Conservation (phyloP, 495 filamentous ascomycete species). For the Penicillium mononematosum region DNA sequence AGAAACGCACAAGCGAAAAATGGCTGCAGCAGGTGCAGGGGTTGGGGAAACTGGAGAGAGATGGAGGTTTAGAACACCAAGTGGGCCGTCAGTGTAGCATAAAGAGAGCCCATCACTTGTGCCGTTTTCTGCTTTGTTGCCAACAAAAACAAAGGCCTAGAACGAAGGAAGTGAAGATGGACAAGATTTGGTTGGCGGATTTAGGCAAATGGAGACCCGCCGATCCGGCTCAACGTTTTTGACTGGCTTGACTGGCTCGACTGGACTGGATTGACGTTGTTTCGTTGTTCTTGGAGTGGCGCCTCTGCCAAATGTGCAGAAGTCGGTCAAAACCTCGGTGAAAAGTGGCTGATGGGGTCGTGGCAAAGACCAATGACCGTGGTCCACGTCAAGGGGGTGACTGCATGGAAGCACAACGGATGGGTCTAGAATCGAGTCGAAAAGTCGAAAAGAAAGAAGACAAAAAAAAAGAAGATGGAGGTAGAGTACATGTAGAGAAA, state of each 20-base stretch:
- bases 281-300: conserved; percentile 16
- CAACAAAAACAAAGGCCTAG: conserved; percentile 35
- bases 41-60: conserved; percentile 14
- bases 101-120: conserved; percentile 20
- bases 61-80: conserved; percentile 18
- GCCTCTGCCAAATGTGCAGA: conserved; percentile 22
- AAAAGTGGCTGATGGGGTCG: conserved; percentile 29
- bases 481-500: no score
- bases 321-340: conserved; percentile 33
- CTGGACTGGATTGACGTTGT: conserved; percentile 16
- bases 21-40: conserved; percentile 23
- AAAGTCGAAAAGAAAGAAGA: no score
- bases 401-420: conserved; percentile 22
- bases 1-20: conserved; percentile 15
- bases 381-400: conserved; percentile 42
- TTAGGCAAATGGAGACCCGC: conserved; percentile 23
- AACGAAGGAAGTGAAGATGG: conserved; percentile 26
- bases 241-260: conserved; percentile 24
- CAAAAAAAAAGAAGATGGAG: no score
- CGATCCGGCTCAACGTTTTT: conserved; percentile 35
- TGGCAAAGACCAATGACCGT: conserved; percentile 37
- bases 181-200: conserved; percentile 27
- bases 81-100: conserved; percentile 21
- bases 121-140: conserved; percentile 20
- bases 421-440: conserved; percentile 20